Evolutionary conservation across 176 grass and related monocot genomes (phyloP), one percentile per base, ranked within the genome.

Genomic region (Lolium multiflorum): DNA sequence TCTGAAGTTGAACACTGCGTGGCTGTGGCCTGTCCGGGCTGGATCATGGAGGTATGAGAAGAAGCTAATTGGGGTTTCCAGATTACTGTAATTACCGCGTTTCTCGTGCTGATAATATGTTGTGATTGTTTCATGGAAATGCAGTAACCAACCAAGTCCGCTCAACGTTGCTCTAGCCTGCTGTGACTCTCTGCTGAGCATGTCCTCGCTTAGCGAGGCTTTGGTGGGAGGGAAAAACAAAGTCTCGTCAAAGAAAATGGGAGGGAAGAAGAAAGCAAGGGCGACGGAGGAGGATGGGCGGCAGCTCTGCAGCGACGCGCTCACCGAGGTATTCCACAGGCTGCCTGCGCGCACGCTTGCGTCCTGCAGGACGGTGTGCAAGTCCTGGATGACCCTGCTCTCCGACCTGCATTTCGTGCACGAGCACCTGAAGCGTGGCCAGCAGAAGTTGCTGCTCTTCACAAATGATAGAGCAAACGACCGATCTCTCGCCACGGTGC

Each of bases 291-390:
- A 71, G 55, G 60, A 75, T 63, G 77, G 52, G 31, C 35, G 31
- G 71, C 26, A 48, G 21, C 74, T 91, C 48, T 91, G 86, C 41
- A 80, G 83, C 0, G 90, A 91, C 9, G 86, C 77, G 13, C 90
- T 91, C 18, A 84, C 90, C 0, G 90, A 91, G 77, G 86, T 91
- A 9, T 91, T 91, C 71, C 46, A 68, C 71, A 69, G 86, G 82
- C 77, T 91, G 62, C 90, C 90, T 0, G 90, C 90, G 0, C 90
- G 90, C 25, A 61, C 82, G 2, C 86, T 91, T 0, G 90, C 71
- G 0, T 68, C 86, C 2, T 91, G 86, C 86, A 88, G 86, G 78
- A 56, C 88, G 35, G 90, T 91, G 35, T 91, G 90, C 82, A 91
- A 82, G 71, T 91, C 86, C 0, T 91, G 90, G 90, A 77, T 88